phyloP scores from a whole-genome alignment of 495 filamentous ascomycete genomes.

The Rusavskia elegans region DNA sequence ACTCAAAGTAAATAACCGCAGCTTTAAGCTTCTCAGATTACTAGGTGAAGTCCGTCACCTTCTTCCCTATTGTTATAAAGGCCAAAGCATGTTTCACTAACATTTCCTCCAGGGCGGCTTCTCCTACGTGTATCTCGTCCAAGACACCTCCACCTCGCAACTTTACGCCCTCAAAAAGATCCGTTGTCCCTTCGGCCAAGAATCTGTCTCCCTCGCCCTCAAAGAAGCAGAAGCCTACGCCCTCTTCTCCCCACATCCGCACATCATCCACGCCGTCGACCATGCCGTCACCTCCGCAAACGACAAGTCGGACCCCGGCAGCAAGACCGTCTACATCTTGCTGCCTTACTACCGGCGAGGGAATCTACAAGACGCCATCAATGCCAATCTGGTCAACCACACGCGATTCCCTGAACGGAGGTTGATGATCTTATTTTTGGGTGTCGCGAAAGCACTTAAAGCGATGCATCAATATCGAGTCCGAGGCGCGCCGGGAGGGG shows the following conservation, averaged over 20 bases:
- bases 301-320: slow-evolving; percentile 38
- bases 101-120: slow-evolving; percentile 59
- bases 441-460: slow-evolving; percentile 73
- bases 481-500: slow-evolving; percentile 30
- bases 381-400: slow-evolving; percentile 94
- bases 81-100: too few species aligned
- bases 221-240: slow-evolving; percentile 95
- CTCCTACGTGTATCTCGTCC: slow-evolving; percentile 95
- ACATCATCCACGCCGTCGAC: slow-evolving; percentile 85
- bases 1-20: slow-evolving; percentile 85
- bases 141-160: slow-evolving; percentile 64
- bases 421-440: slow-evolving; percentile 79
- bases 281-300: slow-evolving; percentile 52
- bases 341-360: slow-evolving; percentile 89
- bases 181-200: slow-evolving; percentile 89
- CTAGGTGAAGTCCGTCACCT: slow-evolving; percentile 58
- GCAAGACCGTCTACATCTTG: slow-evolving; percentile 92
- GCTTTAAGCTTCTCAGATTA: slow-evolving; percentile 86
- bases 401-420: slow-evolving; percentile 79
- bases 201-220: slow-evolving; percentile 84
- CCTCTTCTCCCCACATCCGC: slow-evolving; percentile 62
- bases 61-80: not conserved
- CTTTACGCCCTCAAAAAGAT: slow-evolving; percentile 97
- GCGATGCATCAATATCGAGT: slow-evolving; percentile 83
- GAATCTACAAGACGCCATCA: slow-evolving; percentile 95